Evolutionary conservation across 257 asterid species (phyloP).

Genomic region (Perilla frutescens): DNA sequence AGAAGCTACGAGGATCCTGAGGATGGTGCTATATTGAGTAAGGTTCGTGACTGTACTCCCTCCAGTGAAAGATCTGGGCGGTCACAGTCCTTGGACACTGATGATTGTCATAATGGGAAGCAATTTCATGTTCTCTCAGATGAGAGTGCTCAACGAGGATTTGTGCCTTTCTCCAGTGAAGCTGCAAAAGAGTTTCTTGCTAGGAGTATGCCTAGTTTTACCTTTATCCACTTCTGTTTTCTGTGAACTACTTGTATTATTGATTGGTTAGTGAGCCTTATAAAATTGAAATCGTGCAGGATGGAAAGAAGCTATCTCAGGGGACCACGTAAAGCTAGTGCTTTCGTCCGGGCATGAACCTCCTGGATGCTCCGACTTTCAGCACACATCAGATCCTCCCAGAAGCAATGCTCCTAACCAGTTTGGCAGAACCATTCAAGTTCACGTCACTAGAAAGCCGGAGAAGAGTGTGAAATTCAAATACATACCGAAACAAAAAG

Average conservation of each 20-base stretch:
- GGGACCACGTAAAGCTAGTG: slow-evolving; percentile 68
- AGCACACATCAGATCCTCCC: slow-evolving; percentile 39
- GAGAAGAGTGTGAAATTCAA: slow-evolving; percentile 54
- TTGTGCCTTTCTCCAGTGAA: slow-evolving; percentile 49
- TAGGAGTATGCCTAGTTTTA: slow-evolving; percentile 56
- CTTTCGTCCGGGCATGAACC: slow-evolving; percentile 55
- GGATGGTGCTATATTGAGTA: slow-evolving; percentile 38
- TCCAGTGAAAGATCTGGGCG: slow-evolving; percentile 49
- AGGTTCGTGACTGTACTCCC: slow-evolving; percentile 41
- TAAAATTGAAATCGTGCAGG: slow-evolving; percentile 53
- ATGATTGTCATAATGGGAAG: slow-evolving; percentile 39
- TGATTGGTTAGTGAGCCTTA: slow-evolving; percentile 22
- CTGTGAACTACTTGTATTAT: slow-evolving; percentile 9
- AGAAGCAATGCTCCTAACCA: slow-evolving; percentile 26
- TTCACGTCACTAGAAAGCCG: slow-evolving; percentile 46
- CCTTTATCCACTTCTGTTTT: neutral
- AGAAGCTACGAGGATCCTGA: slow-evolving; percentile 43
- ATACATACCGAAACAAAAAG: slow-evolving; percentile 69
- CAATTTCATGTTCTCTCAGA: slow-evolving; percentile 33
- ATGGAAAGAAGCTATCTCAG: slow-evolving; percentile 80
- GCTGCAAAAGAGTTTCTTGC: slow-evolving; percentile 76
- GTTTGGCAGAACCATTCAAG: slow-evolving; percentile 39
- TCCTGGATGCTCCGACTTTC: slow-evolving; percentile 39
- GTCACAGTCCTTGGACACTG: slow-evolving; percentile 38
- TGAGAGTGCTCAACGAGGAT: slow-evolving; percentile 43